Evolutionary conservation across 768 basidiomycete genomes (phyloP).

Genomic region (Ramaria sp.): DNA sequence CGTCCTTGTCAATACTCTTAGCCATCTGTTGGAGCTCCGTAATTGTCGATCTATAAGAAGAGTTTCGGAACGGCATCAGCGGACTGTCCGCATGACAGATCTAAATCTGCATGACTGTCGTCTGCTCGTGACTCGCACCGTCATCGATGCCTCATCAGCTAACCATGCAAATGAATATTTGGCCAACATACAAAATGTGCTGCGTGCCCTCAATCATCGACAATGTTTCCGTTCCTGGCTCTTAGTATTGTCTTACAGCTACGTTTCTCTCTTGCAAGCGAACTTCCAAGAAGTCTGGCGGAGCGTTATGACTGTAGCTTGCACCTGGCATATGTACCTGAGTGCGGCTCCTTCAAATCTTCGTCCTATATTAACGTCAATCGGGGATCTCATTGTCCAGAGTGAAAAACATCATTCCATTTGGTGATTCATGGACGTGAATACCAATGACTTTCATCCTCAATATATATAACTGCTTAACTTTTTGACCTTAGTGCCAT

Average conservation of each 20-base stretch:
- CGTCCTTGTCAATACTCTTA: neutral
- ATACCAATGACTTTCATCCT: no score
- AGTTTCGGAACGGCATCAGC: no score
- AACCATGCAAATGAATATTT: neutral
- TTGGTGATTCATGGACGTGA: conserved; percentile 6
- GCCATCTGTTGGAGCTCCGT: neutral
- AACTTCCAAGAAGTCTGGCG: neutral
- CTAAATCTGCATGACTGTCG: neutral
- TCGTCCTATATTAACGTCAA: conserved; percentile 1
- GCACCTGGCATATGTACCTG: neutral
- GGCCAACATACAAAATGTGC: neutral
- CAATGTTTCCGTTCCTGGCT: neutral
- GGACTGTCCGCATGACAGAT: neutral
- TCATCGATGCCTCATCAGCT: no score
- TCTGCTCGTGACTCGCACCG: neutral
- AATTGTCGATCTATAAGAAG: neutral
- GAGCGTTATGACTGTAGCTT: neutral
- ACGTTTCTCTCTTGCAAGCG: neutral
- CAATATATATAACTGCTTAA: neutral
- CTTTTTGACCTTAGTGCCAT: neutral
- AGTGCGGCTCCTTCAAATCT: conserved; percentile 2
- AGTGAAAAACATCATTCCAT: conserved; percentile 1
- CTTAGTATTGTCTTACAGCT: neutral
- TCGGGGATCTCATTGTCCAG: neutral
- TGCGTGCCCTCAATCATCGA: neutral